Evolutionary conservation across 192 early-diverging fungal genomes (phyloP).

Genomic region (Bifiguratus adelaidae): DNA sequence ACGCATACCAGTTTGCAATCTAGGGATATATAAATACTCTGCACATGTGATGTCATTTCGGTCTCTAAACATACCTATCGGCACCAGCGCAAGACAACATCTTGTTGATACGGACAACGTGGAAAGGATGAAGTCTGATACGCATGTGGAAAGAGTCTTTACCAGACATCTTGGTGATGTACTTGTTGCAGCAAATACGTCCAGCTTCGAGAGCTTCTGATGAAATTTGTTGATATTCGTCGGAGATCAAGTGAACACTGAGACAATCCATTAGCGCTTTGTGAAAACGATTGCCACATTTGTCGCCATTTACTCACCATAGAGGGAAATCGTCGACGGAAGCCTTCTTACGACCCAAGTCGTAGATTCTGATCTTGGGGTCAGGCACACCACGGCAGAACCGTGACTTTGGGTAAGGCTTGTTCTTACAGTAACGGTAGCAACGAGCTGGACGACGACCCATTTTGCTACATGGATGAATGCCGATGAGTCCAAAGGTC

Average conservation of each 20-base stretch:
- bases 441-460: constrained; percentile 99
- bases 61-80: constrained; percentile 48
- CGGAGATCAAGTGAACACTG: constrained; percentile 91
- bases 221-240: constrained; percentile 97
- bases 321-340: constrained; percentile 96
- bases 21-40: too few relatives aligned
- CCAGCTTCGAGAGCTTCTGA: constrained; percentile 98
- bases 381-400: constrained; percentile 99
- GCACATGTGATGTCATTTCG: background rate
- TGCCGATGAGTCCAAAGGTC: too few relatives aligned
- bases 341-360: constrained; percentile 96
- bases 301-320: too few relatives aligned
- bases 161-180: constrained; percentile 91
- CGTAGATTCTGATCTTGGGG: constrained; percentile 96
- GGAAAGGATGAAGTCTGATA: constrained; percentile 97
- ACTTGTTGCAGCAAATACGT: constrained; percentile 98
- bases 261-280: too few relatives aligned
- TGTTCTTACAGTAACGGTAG: constrained; percentile 99
- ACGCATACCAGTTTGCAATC: constrained; percentile 98
- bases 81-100: constrained; percentile 99
- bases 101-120: constrained; percentile 99
- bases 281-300: too few relatives aligned
- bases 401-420: constrained; percentile 98
- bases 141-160: constrained; percentile 99
- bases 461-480: too few relatives aligned